Base-by-base conservation (phyloP, 2,329 filamentous ascomycete genomes). In the Pseudocercospora vitis region DNA sequence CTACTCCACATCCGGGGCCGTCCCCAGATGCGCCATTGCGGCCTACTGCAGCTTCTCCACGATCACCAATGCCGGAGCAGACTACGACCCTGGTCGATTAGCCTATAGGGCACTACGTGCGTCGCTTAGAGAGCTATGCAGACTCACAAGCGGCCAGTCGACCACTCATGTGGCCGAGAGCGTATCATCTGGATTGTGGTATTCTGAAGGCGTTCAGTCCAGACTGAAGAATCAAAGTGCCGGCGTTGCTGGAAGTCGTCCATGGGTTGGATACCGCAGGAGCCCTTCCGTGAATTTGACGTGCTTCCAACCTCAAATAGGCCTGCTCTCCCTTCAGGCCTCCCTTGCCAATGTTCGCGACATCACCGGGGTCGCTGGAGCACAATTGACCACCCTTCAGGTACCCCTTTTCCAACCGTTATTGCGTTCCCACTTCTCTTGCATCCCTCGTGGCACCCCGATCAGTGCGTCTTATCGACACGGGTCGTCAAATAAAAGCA, bases 371-470 rank as follows among this genome's bases (percentile, higher is more conserved):
- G 44, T 32, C 32, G 46, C 46, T 45, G 52, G 52, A 6, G 40
- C 46, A 14, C 24, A 46, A 39, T 40, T 18, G 16, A 31, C 14
- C 39, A 46, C 40, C 42, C 49, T 47, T 47, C 47, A 48, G 39
- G 52, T 26, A n/a, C 18, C 48, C 53, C 52, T 42, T 50, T 33
- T 32, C 18, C 24, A 39, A 9, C 16, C 6, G 48, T 28, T 48
- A 37, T 51, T 48, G 23, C 12, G 40, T 24, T 35, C 28, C 40
- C 48, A 37, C 19, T 44, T 28, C 18, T 46, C 48, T 39, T 47
- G 35, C 37, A 37, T 49, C 26, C 28, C 47, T 39, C 54, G 48
- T 39, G 48, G 29, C 45, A 48, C 23, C 48, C 35, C 33, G 24
- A 52, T 48, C 48, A 44, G 31, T 28, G 26, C 28, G 24, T 42